phyloP scores from a whole-genome alignment of 23 red algal species.

The Pyropia haitanensis region DNA sequence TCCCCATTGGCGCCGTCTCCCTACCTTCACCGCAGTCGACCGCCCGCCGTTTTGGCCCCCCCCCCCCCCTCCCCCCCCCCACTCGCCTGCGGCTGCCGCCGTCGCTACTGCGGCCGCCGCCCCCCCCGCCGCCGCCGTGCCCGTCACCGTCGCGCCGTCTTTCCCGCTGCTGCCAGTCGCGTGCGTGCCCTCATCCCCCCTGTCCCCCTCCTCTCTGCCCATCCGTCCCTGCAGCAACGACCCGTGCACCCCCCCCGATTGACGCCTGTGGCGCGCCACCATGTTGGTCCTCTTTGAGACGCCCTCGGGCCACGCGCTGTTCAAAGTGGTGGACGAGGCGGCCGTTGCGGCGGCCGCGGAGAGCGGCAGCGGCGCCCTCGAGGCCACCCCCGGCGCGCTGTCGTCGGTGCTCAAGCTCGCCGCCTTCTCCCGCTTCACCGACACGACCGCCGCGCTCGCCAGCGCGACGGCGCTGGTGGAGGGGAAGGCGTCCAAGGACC shows the following conservation, averaged over 20 bases:
- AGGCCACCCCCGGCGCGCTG: slow-evolving; percentile 22
- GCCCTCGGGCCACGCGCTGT: slow-evolving; percentile 91
- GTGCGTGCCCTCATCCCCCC: too few relatives aligned
- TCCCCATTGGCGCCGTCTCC: too few relatives aligned
- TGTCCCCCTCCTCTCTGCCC: too few relatives aligned
- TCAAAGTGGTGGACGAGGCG: slow-evolving; percentile 65
- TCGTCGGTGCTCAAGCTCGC: slow-evolving; percentile 65
- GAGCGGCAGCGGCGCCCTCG: slow-evolving; percentile 15
- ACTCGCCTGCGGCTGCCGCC: too few relatives aligned
- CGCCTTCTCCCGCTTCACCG: slow-evolving; percentile 77
- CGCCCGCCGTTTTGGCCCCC: too few relatives aligned
- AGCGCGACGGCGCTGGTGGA: slow-evolving; percentile 76
- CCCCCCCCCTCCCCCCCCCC: too few relatives aligned
- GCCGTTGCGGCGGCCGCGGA: slow-evolving; percentile 14
- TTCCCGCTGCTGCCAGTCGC: too few relatives aligned
- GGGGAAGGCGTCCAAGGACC: slow-evolving; percentile 82
- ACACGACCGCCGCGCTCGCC: slow-evolving; percentile 67
- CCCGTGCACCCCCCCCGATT: not conserved
- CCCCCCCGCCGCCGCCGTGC: too few relatives aligned
- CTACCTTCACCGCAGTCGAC: too few relatives aligned
- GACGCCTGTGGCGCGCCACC: not conserved
- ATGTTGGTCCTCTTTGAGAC: slow-evolving; percentile 99
- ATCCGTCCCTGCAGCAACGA: not conserved
- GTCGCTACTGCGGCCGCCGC: too few relatives aligned
- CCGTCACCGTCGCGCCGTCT: too few relatives aligned